Evolutionary conservation across 257 asterid species (phyloP).

Genomic region (Solanum arcanum): DNA sequence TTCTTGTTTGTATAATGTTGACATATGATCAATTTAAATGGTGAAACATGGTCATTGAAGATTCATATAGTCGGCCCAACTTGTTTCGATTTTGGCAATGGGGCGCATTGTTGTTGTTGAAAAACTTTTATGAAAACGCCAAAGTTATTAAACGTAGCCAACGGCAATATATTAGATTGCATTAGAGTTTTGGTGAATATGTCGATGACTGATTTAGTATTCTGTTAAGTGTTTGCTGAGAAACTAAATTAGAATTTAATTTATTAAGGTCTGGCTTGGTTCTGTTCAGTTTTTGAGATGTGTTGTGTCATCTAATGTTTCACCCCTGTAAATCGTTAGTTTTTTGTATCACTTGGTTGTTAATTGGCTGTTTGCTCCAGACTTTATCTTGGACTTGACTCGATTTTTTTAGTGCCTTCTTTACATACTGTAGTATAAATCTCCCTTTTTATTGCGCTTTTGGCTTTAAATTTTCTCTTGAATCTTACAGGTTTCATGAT

Average conservation of each 20-base stretch:
- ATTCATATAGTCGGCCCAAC: not conserved
- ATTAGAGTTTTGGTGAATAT: not conserved
- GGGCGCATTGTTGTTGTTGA: not conserved
- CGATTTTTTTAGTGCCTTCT: not conserved
- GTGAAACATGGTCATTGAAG: not conserved
- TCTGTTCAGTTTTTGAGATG: not conserved
- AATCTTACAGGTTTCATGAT: constrained; percentile 80
- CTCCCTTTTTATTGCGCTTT: not conserved
- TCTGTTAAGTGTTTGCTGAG: not conserved
- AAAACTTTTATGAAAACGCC: not conserved
- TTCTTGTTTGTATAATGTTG: not conserved
- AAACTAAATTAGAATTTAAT: not conserved
- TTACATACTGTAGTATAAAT: not conserved
- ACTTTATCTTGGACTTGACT: not conserved
- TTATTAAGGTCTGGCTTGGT: not conserved
- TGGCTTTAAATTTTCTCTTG: not conserved
- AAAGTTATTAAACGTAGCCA: not conserved
- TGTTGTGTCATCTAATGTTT: not conserved
- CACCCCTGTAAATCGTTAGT: not conserved
- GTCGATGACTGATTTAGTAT: not conserved
- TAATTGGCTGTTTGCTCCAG: not conserved
- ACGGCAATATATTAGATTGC: not conserved
- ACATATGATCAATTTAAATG: not conserved
- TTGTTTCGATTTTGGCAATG: not conserved
- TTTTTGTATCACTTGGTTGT: not conserved